Evolutionary conservation across 140 eudicot genomes (phyloP).

Genomic region (Anethum foeniculum): DNA sequence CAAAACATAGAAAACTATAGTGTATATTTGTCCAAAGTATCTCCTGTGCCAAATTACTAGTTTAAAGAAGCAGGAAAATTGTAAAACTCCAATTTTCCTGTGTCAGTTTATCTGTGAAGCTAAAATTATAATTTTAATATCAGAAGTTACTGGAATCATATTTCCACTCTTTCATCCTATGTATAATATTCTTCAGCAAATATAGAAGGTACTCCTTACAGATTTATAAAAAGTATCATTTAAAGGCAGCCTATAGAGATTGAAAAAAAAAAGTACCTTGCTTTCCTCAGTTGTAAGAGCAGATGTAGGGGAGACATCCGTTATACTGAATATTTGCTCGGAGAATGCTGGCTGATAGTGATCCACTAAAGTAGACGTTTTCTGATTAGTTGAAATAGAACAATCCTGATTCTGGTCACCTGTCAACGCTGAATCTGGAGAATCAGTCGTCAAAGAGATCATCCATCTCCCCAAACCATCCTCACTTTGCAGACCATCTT

Average conservation of each 20-base stretch:
- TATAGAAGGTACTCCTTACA: background rate
- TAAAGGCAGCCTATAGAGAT: background rate
- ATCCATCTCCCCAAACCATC: slow-evolving; percentile 84
- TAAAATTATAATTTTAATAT: background rate
- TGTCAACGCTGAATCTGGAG: slow-evolving; percentile 41
- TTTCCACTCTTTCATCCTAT: background rate
- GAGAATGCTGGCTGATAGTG: slow-evolving; percentile 23
- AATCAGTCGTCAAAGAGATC: slow-evolving; percentile 48
- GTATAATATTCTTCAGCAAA: background rate
- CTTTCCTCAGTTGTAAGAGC: slow-evolving; percentile 74
- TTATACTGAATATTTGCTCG: slow-evolving; percentile 57
- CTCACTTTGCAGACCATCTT: slow-evolving; percentile 39
- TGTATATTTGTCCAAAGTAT: background rate
- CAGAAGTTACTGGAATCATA: background rate
- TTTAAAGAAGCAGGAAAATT: no score
- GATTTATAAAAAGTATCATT: background rate
- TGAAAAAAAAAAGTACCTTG: slow-evolving; percentile 44
- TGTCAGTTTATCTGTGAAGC: background rate
- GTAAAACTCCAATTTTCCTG: background rate
- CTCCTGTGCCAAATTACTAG: background rate
- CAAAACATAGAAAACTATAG: background rate
- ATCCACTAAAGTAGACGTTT: slow-evolving; percentile 19
- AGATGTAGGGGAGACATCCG: slow-evolving; percentile 82
- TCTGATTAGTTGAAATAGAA: slow-evolving; percentile 31
- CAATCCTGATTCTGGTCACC: slow-evolving; percentile 39